phyloP scores from a whole-genome alignment of 768 basidiomycete genomes.

The Lactifluus piperatus region DNA sequence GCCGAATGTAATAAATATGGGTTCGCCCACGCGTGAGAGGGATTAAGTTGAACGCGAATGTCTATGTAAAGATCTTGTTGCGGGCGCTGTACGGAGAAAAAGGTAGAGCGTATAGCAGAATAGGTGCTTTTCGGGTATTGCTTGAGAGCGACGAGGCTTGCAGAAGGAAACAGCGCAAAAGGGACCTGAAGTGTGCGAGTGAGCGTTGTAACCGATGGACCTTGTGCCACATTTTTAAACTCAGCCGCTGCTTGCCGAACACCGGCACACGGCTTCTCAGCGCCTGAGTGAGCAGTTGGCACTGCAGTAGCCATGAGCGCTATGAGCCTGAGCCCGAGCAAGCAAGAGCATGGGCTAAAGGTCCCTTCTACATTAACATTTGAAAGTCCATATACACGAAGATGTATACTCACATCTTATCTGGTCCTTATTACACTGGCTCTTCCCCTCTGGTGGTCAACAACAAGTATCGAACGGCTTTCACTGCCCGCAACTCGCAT shows the following conservation, averaged over 20 bases:
- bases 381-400: constrained; percentile 26
- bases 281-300: too few relatives aligned
- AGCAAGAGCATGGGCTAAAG: constrained; percentile 1
- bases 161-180: not conserved
- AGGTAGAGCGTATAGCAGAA: not conserved
- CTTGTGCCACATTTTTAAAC: constrained; percentile 8
- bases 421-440: constrained; percentile 70
- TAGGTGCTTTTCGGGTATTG: not conserved
- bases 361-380: constrained; percentile 13
- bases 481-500: constrained; percentile 42
- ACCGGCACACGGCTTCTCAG: too few relatives aligned
- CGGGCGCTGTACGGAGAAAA: too few relatives aligned
- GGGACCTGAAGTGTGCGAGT: not conserved
- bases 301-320: too few relatives aligned
- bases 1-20: not conserved
- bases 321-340: too few relatives aligned
- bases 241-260: not conserved
- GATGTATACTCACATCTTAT: constrained; percentile 63
- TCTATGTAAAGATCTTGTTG: not conserved
- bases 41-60: not conserved
- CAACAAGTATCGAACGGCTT: constrained; percentile 82
- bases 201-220: not conserved
- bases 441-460: constrained; percentile 88
- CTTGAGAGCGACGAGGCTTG: constrained; percentile 1
- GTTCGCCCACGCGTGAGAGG: not conserved